phyloP scores from a whole-genome alignment of 305 asterid genomes.

The Fraxinus albicans region DNA sequence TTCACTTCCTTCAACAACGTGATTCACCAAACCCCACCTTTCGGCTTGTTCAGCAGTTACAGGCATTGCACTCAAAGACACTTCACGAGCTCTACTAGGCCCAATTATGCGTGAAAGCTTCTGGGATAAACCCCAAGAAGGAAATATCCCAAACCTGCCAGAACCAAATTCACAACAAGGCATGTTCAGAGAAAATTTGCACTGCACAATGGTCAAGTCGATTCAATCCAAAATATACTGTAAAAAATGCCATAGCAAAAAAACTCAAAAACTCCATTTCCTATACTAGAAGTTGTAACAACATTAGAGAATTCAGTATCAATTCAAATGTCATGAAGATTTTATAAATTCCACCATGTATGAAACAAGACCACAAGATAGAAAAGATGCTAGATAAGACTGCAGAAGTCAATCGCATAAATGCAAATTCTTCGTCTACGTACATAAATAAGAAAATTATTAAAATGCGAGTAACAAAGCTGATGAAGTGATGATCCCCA shows the following conservation, averaged over 20 bases:
- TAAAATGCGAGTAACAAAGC: background rate
- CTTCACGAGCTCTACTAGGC: conserved; percentile 81
- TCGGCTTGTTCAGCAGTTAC: conserved; percentile 86
- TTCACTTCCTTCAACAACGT: conserved; percentile 71
- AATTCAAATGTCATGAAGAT: background rate
- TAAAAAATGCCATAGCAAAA: background rate
- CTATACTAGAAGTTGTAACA: background rate
- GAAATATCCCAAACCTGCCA: conserved; percentile 90
- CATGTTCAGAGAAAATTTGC: background rate
- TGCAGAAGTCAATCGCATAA: background rate
- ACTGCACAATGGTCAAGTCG: background rate
- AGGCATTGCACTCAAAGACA: conserved; percentile 63
- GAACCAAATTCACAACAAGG: conserved; percentile 6
- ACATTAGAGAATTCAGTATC: background rate
- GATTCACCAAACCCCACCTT: conserved; percentile 88
- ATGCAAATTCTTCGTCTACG: background rate
- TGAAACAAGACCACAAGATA: background rate
- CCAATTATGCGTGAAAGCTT: conserved; percentile 88
- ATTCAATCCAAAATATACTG: background rate
- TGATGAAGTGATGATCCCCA: background rate
- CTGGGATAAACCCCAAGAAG: conserved; percentile 98
- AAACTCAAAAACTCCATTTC: background rate
- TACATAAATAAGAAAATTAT: background rate
- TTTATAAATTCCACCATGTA: background rate
- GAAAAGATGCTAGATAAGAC: conserved; percentile 9